Evolutionary conservation across 441 rosid genomes (phyloP).

Genomic region (Populus hybrid): DNA sequence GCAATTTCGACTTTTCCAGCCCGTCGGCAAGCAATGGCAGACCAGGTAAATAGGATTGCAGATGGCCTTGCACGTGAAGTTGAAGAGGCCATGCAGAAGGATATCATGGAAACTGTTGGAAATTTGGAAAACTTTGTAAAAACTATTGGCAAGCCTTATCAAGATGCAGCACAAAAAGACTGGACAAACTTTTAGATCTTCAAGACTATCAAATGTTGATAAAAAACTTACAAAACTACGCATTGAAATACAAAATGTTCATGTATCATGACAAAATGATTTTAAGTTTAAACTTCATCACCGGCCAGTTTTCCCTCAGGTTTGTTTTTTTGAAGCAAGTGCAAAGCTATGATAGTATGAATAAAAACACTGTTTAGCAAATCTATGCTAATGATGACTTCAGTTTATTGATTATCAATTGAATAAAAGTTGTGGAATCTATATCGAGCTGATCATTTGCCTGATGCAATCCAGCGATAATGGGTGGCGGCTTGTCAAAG

Average conservation of each 20-base stretch:
- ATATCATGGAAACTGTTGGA: conserved; percentile 46
- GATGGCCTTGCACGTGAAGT: conserved; percentile 65
- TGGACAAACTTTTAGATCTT: conserved; percentile 44
- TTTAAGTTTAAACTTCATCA: background rate
- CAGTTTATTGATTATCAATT: no score
- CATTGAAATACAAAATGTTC: conserved; percentile 77
- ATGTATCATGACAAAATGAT: conserved; percentile 37
- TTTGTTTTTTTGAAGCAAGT: no score
- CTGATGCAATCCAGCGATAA: background rate
- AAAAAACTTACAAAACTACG: conserved; percentile 43
- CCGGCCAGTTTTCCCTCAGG: background rate
- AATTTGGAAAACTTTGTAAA: conserved; percentile 55
- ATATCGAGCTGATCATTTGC: background rate
- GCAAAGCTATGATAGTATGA: background rate
- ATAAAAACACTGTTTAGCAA: background rate
- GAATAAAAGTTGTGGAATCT: background rate
- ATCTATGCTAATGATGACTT: background rate
- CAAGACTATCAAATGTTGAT: conserved; percentile 48
- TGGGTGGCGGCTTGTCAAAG: background rate
- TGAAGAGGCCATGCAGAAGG: conserved; percentile 87
- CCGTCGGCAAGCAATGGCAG: conserved; percentile 56
- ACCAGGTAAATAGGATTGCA: conserved; percentile 65
- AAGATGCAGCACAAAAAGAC: conserved; percentile 64
- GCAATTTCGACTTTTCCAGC: conserved; percentile 75
- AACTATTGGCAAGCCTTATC: conserved; percentile 61